Percentiles rank a stretch among this genome's conserved stretches.
Conservation (phyloP, 129 eudicot species). For the Calendula officinalis region DNA sequence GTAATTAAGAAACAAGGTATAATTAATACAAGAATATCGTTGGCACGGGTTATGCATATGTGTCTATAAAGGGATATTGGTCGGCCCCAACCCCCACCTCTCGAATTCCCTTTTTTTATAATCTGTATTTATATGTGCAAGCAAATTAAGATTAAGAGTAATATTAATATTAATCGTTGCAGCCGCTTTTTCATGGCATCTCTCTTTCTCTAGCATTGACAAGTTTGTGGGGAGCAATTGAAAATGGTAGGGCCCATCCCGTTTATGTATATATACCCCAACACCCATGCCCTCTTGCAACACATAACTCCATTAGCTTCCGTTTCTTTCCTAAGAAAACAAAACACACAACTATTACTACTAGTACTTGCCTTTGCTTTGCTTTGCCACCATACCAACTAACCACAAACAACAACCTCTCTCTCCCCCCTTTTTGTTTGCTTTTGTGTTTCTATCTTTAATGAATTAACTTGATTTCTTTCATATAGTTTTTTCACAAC, state of each 20-base stretch:
- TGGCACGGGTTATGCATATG: conserved; percentile 24
- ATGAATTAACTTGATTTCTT: conserved; percentile 3
- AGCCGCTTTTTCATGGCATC: conserved; percentile 34
- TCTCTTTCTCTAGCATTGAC: conserved; percentile 17
- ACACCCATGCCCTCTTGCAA: conserved; percentile 26
- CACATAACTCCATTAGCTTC: conserved; percentile 2
- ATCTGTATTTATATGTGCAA: background rate
- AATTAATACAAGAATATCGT: conserved; percentile 4
- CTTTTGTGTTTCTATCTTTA: conserved; percentile 11
- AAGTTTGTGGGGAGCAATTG: conserved; percentile 16
- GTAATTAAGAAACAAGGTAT: background rate
- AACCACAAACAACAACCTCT: conserved; percentile 22
- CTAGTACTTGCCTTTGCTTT: conserved; percentile 19
- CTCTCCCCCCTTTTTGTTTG: conserved; percentile 20
- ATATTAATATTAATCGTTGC: background rate
- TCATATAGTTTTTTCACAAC: conserved; percentile 13
- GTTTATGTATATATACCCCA: conserved; percentile 31
- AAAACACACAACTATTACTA: conserved; percentile 35
- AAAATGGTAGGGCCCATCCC: conserved; percentile 32
- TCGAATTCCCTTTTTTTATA: background rate
- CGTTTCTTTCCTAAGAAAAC: conserved; percentile 29
- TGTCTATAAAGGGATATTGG: conserved; percentile 32
- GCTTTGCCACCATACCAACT: conserved; percentile 36
- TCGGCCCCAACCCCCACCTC: conserved; percentile 26
- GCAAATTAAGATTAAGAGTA: background rate